Evolutionary conservation across 169 alveolate species (phyloP).

Genomic region (Cystoisospora suis): DNA sequence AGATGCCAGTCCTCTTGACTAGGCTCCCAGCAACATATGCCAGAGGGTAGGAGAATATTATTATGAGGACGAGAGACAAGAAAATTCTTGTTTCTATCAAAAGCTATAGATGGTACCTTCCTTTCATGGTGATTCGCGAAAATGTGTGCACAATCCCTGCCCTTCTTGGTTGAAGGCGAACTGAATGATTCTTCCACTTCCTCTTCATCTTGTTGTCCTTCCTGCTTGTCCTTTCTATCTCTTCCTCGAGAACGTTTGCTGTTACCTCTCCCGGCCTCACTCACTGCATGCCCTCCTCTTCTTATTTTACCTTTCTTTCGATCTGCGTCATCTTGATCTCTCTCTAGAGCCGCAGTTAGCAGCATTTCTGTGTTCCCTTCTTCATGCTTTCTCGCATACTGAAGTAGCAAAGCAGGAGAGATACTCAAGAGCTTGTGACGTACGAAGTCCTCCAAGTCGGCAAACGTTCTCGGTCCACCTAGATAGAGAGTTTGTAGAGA

Average conservation of each 20-base stretch:
- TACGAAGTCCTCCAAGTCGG: not conserved
- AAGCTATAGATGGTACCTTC: too few relatives aligned
- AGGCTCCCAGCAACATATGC: slow-evolving; percentile 15
- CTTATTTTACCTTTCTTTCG: not conserved
- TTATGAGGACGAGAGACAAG: too few relatives aligned
- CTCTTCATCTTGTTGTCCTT: not conserved
- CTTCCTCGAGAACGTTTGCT: not conserved
- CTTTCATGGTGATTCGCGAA: too few relatives aligned
- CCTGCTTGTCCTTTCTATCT: not conserved
- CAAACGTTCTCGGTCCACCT: not conserved
- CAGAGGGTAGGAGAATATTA: too few relatives aligned
- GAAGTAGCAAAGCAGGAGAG: not conserved
- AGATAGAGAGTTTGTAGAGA: slow-evolving; percentile 45
- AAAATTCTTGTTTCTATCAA: too few relatives aligned
- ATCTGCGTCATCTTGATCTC: not conserved
- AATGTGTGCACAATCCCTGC: too few relatives aligned
- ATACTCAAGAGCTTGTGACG: slow-evolving; percentile 21
- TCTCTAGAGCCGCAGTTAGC: too few relatives aligned
- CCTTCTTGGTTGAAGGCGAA: not conserved
- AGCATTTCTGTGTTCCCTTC: too few relatives aligned
- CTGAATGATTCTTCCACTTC: not conserved
- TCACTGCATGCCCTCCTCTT: not conserved
- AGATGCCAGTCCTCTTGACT: not conserved
- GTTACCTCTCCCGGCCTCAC: not conserved
- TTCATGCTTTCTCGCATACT: not conserved